Evolutionary conservation across 2,329 filamentous ascomycete genomes (phyloP).

Genomic region (Graphiopsis chlorocephala): DNA sequence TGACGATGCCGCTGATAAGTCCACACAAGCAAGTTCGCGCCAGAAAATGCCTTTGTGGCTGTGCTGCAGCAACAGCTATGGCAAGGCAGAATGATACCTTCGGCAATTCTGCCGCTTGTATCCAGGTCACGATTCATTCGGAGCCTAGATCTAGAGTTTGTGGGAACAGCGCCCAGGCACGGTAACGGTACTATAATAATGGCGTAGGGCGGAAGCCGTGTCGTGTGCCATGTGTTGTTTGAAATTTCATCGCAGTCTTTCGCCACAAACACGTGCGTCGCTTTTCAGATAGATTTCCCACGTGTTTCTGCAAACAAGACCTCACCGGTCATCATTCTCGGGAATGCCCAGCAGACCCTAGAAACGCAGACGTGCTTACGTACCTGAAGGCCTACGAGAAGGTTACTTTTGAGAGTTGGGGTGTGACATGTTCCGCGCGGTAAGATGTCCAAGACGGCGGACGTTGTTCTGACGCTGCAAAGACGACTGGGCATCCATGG

Average conservation of each 20-base stretch:
- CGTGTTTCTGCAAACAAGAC: background rate
- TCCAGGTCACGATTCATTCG: background rate
- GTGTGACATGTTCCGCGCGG: background rate
- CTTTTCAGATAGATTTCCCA: background rate
- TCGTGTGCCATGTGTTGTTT: background rate
- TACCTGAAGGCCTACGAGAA: too few relatives aligned
- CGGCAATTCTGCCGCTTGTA: background rate
- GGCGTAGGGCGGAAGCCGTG: background rate
- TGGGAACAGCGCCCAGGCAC: background rate
- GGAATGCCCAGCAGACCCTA: background rate
- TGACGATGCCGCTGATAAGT: background rate
- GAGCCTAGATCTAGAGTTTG: background rate
- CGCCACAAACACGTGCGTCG: background rate
- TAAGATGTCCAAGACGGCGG: slow-evolving; percentile 5
- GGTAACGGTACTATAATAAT: background rate
- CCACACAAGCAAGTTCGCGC: background rate
- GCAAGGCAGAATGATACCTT: background rate
- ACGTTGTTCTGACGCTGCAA: background rate
- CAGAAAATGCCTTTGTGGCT: background rate
- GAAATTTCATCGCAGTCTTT: background rate
- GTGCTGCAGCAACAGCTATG: background rate
- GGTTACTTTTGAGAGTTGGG: background rate
- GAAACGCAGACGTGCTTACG: background rate
- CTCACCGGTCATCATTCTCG: background rate
- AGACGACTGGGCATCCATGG: slow-evolving; percentile 8